Evolutionary conservation across 2,329 filamentous ascomycete species (phyloP).

Genomic region (Orbilia quercus): DNA sequence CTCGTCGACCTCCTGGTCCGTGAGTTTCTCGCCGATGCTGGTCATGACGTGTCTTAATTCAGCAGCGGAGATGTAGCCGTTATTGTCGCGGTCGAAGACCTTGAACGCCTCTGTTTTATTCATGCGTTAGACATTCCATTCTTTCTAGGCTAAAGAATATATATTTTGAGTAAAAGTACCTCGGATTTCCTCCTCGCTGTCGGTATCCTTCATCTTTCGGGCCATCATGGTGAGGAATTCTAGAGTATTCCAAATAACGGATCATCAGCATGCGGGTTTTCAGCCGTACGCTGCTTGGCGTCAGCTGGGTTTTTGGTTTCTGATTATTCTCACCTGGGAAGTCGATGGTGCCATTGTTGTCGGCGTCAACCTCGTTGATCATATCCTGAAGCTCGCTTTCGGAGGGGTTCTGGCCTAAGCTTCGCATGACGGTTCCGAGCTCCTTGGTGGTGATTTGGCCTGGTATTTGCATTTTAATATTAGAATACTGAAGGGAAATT

Average conservation of each 20-base stretch:
- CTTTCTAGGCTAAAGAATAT: no score
- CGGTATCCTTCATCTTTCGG: conserved; percentile 92
- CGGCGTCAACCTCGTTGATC: conserved; percentile 93
- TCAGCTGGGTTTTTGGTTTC: conserved; percentile 5
- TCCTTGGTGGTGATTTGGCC: conserved; percentile 94
- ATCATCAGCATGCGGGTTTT: conserved; percentile 10
- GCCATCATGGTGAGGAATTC: conserved; percentile 95
- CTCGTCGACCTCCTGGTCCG: conserved; percentile 89
- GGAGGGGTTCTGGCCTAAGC: conserved; percentile 87
- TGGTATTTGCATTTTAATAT: conserved; percentile 62
- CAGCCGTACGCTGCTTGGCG: conserved; percentile 41
- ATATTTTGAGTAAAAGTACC: conserved; percentile 61
- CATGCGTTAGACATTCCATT: no score
- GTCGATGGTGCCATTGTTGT: conserved; percentile 93
- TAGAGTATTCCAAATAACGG: conserved; percentile 61
- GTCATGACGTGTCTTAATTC: conserved; percentile 92
- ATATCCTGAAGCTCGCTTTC: conserved; percentile 92
- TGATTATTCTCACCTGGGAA: conserved; percentile 78
- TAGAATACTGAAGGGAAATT: neutral
- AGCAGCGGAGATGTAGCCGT: conserved; percentile 88
- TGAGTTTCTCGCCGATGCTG: conserved; percentile 89
- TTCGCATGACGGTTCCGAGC: conserved; percentile 89
- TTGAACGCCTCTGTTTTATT: conserved; percentile 61
- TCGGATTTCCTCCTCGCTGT: conserved; percentile 89
- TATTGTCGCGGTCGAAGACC: conserved; percentile 89